Evolutionary conservation across 2,329 filamentous ascomycete species (phyloP), one percentile per base, ranked within the genome.

Genomic region (Arthrobotrys conoides): DNA sequence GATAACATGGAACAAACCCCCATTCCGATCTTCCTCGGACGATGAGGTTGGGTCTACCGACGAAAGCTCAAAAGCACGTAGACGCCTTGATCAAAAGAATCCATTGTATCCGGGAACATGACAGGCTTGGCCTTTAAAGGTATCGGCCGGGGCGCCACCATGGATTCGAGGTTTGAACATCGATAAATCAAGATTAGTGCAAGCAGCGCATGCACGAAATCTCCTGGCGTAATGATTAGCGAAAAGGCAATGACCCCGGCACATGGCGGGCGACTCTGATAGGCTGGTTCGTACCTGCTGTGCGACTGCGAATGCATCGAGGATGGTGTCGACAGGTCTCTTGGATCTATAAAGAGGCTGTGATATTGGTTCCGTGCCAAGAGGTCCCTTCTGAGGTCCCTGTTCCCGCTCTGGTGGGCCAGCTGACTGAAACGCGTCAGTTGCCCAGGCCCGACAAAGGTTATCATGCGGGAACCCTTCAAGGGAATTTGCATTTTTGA

Each of bases 381-480:
- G 68, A 18, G 36, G 55, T 63, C 41, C 30, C 16, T 38, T 61
- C 38, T 16, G 48, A 61, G 57, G 57, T 24, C 33, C 57, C 57
- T 61, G 57, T 27, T 64, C 57, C 68, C 51, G 57, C 55, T 20
- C 33, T 16, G 36, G 67, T 38, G 41, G 18, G 57, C 57, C 70
- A 66, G 49, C 70, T 73, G 70, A 73, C 61, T 12, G 36, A 48
- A 67, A 73, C 70, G 70, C 70, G 70, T 73, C 70, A 73, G 70
- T 73, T 67, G 70, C 59, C 69, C 59, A 65, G 69, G 33, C 66
- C 59, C 33, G 46, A 36, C 46, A 69, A 63, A 63, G 20, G 48
- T 30, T 41, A 72, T 72, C 69, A 72, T 63, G 57, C 55, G 68
- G 67, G 51, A 51, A 61, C 5, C 44, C 57, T 44, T 38, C 27